Evolutionary conservation across 1,284 basidiomycete genomes (phyloP).

Genomic region (Boletellus deceptivus): DNA sequence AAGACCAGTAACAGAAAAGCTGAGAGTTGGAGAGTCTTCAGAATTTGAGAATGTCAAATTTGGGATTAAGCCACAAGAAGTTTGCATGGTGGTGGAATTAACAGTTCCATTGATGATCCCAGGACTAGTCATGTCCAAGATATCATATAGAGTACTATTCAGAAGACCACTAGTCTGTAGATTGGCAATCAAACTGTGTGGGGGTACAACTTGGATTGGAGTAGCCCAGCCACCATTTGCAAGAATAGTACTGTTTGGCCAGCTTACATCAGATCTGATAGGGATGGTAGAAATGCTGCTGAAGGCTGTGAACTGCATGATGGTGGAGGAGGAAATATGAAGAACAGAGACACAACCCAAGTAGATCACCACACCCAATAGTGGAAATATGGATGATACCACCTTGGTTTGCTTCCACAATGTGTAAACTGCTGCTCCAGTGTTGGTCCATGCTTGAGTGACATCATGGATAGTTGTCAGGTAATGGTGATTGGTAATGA

Average conservation of each 20-base stretch:
- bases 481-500: neutral
- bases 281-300: neutral
- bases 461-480: conserved; percentile 12
- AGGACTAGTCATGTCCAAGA: neutral
- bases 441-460: conserved; percentile 7
- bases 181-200: neutral
- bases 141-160: conserved; percentile 5
- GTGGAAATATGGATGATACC: neutral
- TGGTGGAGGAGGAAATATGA: conserved; percentile 10
- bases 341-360: conserved; percentile 7
- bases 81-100: conserved; percentile 10
- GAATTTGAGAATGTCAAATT: conserved; percentile 1
- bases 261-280: neutral
- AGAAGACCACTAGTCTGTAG: neutral
- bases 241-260: neutral
- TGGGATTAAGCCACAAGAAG: conserved; percentile 6
- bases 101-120: conserved; percentile 2
- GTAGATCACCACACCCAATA: conserved; percentile 8
- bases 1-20: neutral
- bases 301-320: conserved; percentile 14
- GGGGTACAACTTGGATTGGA: neutral
- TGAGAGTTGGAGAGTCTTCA: neutral
- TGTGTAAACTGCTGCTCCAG: conserved; percentile 1
- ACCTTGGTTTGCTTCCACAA: conserved; percentile 6
- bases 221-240: neutral